Evolutionary conservation across 192 early-diverging fungal species (phyloP).

Genomic region (Backusella tuberculispora): DNA sequence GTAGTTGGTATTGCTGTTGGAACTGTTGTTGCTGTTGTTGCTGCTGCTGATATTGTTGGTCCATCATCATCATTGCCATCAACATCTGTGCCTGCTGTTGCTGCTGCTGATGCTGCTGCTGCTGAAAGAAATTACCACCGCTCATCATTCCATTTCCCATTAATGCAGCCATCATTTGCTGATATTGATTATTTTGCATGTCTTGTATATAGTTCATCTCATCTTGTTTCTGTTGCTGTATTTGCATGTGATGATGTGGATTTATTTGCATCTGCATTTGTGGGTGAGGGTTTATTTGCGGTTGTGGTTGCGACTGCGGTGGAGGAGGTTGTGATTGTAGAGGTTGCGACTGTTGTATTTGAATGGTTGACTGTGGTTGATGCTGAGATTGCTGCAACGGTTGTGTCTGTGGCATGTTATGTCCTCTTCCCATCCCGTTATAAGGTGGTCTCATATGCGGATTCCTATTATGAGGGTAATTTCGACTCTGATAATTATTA

Average conservation of each 20-base stretch:
- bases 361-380: neutral
- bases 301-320: too few species aligned
- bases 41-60: neutral
- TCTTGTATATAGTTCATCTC: neutral
- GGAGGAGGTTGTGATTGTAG: neutral
- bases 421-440: neutral
- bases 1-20: neutral
- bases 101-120: neutral
- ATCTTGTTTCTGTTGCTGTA: neutral
- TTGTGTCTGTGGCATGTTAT: neutral
- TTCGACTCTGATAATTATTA: neutral
- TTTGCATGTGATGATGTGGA: neutral
- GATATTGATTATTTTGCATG: neutral
- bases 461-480: neutral
- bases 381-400: neutral
- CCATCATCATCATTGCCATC: neutral
- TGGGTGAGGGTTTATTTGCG: neutral
- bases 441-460: neutral
- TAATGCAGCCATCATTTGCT: neutral
- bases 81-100: neutral
- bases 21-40: neutral
- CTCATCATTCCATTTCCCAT: neutral
- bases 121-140: neutral
- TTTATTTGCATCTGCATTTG: constrained; percentile 5
- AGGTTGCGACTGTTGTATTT: neutral